These are phyloP conservation scores for Kuraishia capsulata DNA, from an alignment of 805 yeast genomes.

Conservation along the genomic window DNA sequence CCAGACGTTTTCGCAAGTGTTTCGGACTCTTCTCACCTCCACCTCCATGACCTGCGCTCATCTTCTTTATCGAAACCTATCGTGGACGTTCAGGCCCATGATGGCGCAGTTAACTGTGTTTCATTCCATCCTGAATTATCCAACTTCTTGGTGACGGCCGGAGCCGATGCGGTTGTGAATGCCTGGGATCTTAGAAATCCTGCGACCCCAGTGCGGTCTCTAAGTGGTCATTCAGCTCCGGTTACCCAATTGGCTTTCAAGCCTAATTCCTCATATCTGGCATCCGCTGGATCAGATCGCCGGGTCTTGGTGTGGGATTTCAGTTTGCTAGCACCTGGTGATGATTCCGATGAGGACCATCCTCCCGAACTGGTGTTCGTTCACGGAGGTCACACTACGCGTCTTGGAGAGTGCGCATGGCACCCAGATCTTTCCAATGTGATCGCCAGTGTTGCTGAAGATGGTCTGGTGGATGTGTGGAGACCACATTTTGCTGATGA, in stretches of 20 bases:
- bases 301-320: conserved; percentile 73
- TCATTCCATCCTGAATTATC: conserved; percentile 51
- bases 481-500: conserved; percentile 43
- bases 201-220: conserved; percentile 45
- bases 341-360: conserved; percentile 43
- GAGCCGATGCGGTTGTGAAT: conserved; percentile 64
- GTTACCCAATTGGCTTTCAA: conserved; percentile 50
- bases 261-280: conserved; percentile 36
- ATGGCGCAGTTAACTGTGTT: conserved; percentile 58
- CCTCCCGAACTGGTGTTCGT: conserved; percentile 74
- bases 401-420: conserved; percentile 60
- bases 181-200: conserved; percentile 70
- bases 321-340: conserved; percentile 44
- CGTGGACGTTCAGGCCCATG: conserved; percentile 29
- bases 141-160: conserved; percentile 63
- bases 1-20: conserved; percentile 55
- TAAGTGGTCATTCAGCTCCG: conserved; percentile 57
- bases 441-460: conserved; percentile 65
- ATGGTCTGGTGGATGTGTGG: conserved; percentile 71
- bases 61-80: conserved; percentile 11
- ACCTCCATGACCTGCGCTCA: conserved; percentile 50
- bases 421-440: conserved; percentile 53
- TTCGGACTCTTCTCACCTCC: conserved; percentile 56
- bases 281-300: conserved; percentile 54
- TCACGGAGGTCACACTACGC: conserved; percentile 81